These are phyloP conservation scores for Novymonas esmeraldas DNA, from an alignment of 208 protist genomes.

Conservation along the genomic window DNA sequence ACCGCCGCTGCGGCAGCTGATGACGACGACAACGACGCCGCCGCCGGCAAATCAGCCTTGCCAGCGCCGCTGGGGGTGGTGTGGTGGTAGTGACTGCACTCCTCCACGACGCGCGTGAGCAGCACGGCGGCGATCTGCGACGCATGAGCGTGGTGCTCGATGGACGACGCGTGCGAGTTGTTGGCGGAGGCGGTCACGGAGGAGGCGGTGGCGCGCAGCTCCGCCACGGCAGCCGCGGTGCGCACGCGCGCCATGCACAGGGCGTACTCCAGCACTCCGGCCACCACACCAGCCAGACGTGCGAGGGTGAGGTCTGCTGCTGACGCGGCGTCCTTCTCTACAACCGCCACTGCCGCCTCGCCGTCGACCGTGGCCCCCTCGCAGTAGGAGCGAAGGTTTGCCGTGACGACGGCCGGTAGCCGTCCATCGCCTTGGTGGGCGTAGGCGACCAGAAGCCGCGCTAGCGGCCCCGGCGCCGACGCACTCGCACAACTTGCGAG, in stretches of 20 bases:
- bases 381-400: conserved; percentile 4
- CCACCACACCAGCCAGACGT: conserved; percentile 50
- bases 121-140: conserved; percentile 24
- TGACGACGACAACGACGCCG: conserved; percentile 23
- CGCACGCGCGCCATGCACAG: conserved; percentile 31
- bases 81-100: conserved; percentile 23
- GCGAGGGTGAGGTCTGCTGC: conserved; percentile 6
- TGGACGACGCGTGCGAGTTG: too few relatives aligned
- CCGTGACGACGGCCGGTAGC: conserved; percentile 8
- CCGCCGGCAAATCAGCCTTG: neutral
- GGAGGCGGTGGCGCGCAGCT: conserved; percentile 21
- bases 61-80: conserved; percentile 10
- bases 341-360: neutral
- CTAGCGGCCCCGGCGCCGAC: conserved; percentile 19
- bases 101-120: conserved; percentile 21
- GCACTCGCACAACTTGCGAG: conserved; percentile 20
- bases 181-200: neutral
- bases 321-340: neutral
- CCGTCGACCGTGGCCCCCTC: neutral
- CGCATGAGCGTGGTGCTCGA: conserved; percentile 3
- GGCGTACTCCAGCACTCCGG: conserved; percentile 69
- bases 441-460: conserved; percentile 33
- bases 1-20: conserved; percentile 15
- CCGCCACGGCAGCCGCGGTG: conserved; percentile 14
- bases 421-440: conserved; percentile 16